Percentiles rank a stretch among this genome's conserved stretches.
These are phyloP conservation scores for Chrysanthemum makinoi DNA, from an alignment of 129 eudicot species.

Conservation along the genomic window DNA sequence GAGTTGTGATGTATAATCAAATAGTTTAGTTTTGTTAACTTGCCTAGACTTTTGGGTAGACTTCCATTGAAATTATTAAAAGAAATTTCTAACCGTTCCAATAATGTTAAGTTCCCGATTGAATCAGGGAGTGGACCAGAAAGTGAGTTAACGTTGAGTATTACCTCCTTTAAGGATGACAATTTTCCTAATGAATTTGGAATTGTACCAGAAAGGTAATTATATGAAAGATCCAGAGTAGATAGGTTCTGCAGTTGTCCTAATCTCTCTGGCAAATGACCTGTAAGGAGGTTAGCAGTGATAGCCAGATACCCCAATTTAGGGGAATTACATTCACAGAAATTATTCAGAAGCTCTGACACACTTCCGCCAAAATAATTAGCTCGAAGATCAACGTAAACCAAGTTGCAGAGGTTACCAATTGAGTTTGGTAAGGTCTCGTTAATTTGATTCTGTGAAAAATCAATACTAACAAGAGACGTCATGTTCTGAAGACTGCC, in stretches of 20 bases:
- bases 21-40: conserved; percentile 19
- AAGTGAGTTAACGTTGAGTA: conserved; percentile 27
- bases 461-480: conserved; percentile 31
- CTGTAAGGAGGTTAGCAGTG: conserved; percentile 15
- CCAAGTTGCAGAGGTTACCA: conserved; percentile 28
- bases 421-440: conserved; percentile 22
- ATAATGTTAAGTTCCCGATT: conserved; percentile 28
- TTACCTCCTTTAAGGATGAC: conserved; percentile 18
- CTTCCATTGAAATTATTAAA: conserved; percentile 34
- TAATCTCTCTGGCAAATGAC: conserved; percentile 22
- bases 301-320: conserved; percentile 20
- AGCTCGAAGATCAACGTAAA: conserved; percentile 2
- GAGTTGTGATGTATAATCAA: conserved; percentile 21
- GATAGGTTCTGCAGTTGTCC: conserved; percentile 23
- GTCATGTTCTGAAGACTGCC: conserved; percentile 23
- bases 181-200: conserved; percentile 34
- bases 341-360: conserved; percentile 25
- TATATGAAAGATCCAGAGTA: conserved; percentile 20
- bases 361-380: conserved; percentile 22
- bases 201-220: conserved; percentile 17
- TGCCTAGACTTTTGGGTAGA: conserved; percentile 39
- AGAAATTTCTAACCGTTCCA: conserved; percentile 19
- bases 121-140: conserved; percentile 33
- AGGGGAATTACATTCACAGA: conserved; percentile 25
- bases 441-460: conserved; percentile 17